Base-by-base conservation (phyloP, 2,329 filamentous ascomycete species). In the Huntiella moniliformis region DNA sequence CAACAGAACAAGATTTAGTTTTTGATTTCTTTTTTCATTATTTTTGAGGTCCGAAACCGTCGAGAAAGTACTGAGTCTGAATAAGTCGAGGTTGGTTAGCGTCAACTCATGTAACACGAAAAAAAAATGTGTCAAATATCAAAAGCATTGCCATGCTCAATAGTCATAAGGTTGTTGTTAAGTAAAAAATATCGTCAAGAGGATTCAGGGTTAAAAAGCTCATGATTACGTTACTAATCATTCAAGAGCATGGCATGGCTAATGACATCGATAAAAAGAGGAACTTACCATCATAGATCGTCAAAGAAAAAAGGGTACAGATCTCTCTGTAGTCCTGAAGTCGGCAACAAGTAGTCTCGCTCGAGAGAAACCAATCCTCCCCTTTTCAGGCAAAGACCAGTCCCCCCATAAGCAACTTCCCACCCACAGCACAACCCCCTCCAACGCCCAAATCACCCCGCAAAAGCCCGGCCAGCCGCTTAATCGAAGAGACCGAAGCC, bases 401-500 rank as follows among this genome's bases (percentile, higher is more conserved):
- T 28, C 22, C 22, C 8, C 22, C 22, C 22, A 28, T 6, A 8
- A 28, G 22, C 22, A 28, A 8, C 5, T 7, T 5, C 1, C 22
- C 22, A 28, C 22, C 22, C 22, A 7, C 22, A 28, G 8, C 22
- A 28, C 22, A 28, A 28, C 22, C 22, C 22, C 8, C 22, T 28
- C 22, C 22, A 8, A 1, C 8, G 2, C 22, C 22, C 6, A 28
- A 28, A 28, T 28, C 22, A 28, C 22, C 22, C 22, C 6, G 22
- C 22, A 28, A 28, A 28, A 28, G 6, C 22, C 22, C 22, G 22
- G 22, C 22, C 6, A 28, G 32, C 18, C 43, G 43, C 43, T 77
- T 79, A 79, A 67, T 79, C 75, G 72, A 79, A 79, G 54, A 82
- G 77, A 73, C 77, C 77, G 66, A 77, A 75, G 57, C 73, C 54